Evolutionary conservation across 331 rosid species (phyloP).

Genomic region (Erythrophleum ivorense): DNA sequence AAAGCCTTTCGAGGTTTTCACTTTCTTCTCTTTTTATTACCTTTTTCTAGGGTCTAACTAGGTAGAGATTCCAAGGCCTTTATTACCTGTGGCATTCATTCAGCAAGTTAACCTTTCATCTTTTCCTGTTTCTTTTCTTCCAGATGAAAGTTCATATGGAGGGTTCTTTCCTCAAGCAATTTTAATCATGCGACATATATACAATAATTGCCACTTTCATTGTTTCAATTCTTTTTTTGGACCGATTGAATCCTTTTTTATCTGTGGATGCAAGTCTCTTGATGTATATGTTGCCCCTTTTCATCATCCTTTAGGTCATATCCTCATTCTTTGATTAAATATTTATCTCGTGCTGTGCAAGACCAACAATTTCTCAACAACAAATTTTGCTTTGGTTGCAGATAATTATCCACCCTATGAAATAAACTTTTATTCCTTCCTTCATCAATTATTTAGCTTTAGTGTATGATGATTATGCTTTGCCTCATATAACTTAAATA

Average conservation of each 20-base stretch:
- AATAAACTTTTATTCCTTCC: slow-evolving; percentile 18
- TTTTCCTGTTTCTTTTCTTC: slow-evolving; percentile 11
- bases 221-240: background rate
- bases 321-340: background rate
- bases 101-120: slow-evolving; percentile 33
- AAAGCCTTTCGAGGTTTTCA: slow-evolving; percentile 34
- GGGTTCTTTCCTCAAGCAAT: slow-evolving; percentile 32
- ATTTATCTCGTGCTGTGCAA: background rate
- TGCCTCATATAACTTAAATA: background rate
- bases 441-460: background rate
- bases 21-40: slow-evolving; percentile 25
- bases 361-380: background rate
- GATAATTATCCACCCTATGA: background rate
- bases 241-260: slow-evolving; percentile 9
- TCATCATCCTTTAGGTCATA: background rate
- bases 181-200: slow-evolving; percentile 29
- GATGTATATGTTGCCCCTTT: too few relatives aligned
- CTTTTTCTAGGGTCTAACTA: slow-evolving; percentile 2
- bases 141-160: slow-evolving; percentile 17
- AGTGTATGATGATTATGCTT: background rate
- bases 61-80: slow-evolving; percentile 46
- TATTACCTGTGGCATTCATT: slow-evolving; percentile 22
- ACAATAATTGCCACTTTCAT: slow-evolving; percentile 38
- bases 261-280: background rate
- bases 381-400: background rate